A percentile compares a stretch with the other conserved stretches of the same genome.
Evolutionary conservation across 306 rosid species (phyloP).

Genomic region (Acacia crassicarpa): DNA sequence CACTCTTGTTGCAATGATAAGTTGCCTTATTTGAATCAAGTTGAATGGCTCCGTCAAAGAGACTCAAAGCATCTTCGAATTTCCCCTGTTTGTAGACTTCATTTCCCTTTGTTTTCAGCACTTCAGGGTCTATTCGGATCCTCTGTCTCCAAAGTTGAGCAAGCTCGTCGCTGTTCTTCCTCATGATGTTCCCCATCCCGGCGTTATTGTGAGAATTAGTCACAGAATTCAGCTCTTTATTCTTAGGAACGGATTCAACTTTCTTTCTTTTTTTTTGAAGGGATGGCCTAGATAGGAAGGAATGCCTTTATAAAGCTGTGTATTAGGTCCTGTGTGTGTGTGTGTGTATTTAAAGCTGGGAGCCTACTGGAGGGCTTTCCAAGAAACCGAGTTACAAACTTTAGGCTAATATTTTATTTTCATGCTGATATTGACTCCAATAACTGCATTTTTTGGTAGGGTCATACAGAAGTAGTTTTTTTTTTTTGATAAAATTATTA

Average conservation of each 20-base stretch:
- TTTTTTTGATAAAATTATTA: too few relatives aligned
- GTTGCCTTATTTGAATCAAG: slow-evolving; percentile 72
- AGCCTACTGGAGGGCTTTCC: slow-evolving; percentile 70
- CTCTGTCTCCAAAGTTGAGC: slow-evolving; percentile 40
- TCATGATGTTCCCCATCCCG: slow-evolving; percentile 79
- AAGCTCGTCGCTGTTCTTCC: slow-evolving; percentile 54
- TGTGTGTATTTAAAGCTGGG: slow-evolving; percentile 24
- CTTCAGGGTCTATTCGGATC: too few relatives aligned
- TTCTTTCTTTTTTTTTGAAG: slow-evolving; percentile 33
- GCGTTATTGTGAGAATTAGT: slow-evolving; percentile 26
- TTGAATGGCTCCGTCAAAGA: too few relatives aligned
- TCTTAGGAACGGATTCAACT: slow-evolving; percentile 16
- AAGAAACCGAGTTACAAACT: slow-evolving; percentile 82
- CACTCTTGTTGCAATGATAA: slow-evolving; percentile 73
- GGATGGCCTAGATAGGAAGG: slow-evolving; percentile 46
- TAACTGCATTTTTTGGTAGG: too few relatives aligned
- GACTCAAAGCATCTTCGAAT: too few relatives aligned
- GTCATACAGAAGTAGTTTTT: too few relatives aligned
- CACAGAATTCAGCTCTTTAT: slow-evolving; percentile 32
- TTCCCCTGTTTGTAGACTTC: too few relatives aligned
- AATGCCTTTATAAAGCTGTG: slow-evolving; percentile 37
- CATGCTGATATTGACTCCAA: not conserved
- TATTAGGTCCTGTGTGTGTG: not conserved
- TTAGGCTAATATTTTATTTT: slow-evolving; percentile 24
- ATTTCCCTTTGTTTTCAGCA: too few relatives aligned